Evolutionary conservation across 2,329 filamentous ascomycete genomes (phyloP), one percentile per base, ranked within the genome.

Genomic region (Venturia nashicola): DNA sequence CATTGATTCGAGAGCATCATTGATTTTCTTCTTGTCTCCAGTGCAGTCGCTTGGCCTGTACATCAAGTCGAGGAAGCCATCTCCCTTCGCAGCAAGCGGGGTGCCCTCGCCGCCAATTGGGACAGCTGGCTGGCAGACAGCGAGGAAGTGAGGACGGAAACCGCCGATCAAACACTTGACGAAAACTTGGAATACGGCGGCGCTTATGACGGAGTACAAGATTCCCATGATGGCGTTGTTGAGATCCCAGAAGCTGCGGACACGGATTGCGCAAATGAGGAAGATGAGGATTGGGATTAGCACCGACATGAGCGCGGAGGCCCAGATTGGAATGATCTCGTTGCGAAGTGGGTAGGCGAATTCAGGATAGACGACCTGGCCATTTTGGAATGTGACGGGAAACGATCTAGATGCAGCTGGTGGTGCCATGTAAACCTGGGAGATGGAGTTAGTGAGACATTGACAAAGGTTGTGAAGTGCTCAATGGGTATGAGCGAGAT

Each of bases 221-320:
- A 90, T 80, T 16, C 87, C 88, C 59, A 89, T 79, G 60, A 86
- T 73, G 55, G 82, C 87, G 71, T 90, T 90, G 77, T 90, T 90
- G 70, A 84, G 76, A 65, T 78, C 76, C 76, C 75, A 77, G 71
- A 78, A 78, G 65, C 72, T 75, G 63, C 76, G 73, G 36, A 89
- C 79, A 60, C 86, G 83, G 68, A 90, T 80, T 73, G 90, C 87
- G 75, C 86, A 82, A 63, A 85, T 68, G 2, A 88, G 74, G 69
- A 91, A 83, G 71, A 88, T 74, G 66, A 78, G 72, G 69, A 90
- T 86, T 9, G 88, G 87, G 32, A 90, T 76, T 2, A 90, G 71
- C 39, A 81, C 76, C 16, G 83, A 86, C 20, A 90, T 77, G 20
- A 91, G 73, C 1, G 87, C 87, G 11, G 87, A 86, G 1, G 83